A percentile compares a stretch with the other conserved stretches of the same genome.
Evolutionary conservation across 495 filamentous ascomycete species (phyloP).

Genomic region (Copromyces sp.): DNA sequence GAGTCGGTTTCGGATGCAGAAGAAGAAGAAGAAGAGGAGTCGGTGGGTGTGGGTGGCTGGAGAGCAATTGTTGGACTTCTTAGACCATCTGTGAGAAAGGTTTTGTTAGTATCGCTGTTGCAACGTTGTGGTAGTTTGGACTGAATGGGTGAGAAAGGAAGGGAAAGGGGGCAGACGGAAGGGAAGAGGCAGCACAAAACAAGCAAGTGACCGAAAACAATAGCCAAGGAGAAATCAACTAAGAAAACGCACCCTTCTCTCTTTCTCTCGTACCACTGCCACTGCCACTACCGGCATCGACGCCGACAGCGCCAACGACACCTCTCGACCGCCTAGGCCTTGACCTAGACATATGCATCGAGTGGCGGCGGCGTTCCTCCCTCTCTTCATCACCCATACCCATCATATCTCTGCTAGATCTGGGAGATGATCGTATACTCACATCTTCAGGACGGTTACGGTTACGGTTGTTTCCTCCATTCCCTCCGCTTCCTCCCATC

Average conservation of each 20-base stretch:
- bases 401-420: conserved; percentile 10
- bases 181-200: background rate
- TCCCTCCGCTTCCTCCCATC: background rate
- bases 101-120: conserved; percentile 1
- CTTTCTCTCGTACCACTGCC: background rate
- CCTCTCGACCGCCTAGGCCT: background rate
- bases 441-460: conserved; percentile 26
- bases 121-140: background rate
- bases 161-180: background rate
- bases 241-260: background rate
- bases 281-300: background rate
- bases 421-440: conserved; percentile 27
- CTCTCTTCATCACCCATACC: conserved; percentile 10
- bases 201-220: too few relatives aligned
- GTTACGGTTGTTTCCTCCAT: background rate
- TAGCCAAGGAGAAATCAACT: background rate
- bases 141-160: background rate
- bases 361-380: conserved; percentile 1
- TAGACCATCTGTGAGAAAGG: conserved; percentile 29
- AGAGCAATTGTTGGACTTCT: conserved; percentile 1
- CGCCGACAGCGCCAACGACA: background rate
- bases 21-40: background rate
- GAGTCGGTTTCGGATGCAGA: background rate
- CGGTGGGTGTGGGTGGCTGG: background rate
- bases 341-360: background rate